Percentiles rank a stretch among this genome's conserved stretches.
phyloP scores from a whole-genome alignment of 1,284 basidiomycete species.

The Cryptococcus maquisensis region DNA sequence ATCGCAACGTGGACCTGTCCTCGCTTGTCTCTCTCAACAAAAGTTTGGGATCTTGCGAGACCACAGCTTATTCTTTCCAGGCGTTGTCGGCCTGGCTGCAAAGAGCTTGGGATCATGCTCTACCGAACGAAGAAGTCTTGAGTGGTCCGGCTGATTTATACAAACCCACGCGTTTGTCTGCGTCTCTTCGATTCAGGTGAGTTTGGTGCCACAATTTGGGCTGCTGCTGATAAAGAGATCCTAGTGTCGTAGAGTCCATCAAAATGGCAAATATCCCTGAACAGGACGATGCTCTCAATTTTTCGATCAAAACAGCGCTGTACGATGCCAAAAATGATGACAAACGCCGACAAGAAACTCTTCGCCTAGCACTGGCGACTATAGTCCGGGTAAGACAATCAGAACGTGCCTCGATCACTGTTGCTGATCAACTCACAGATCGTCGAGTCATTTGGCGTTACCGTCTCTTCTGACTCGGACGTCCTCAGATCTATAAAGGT shows the following conservation, averaged over 20 bases:
- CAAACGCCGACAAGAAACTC: conserved; percentile 8
- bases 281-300: conserved; percentile 31
- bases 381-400: conserved; percentile 15
- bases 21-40: conserved; percentile 6
- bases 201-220: background rate
- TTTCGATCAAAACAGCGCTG: conserved; percentile 22
- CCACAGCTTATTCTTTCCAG: conserved; percentile 4
- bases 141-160: conserved; percentile 29
- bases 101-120: conserved; percentile 23
- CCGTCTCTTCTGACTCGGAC: background rate
- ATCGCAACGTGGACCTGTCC: conserved; percentile 2
- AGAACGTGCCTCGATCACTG: background rate
- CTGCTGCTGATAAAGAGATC: conserved; percentile 9
- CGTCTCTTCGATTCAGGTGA: conserved; percentile 28
- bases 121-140: background rate
- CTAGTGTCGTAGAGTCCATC: conserved; percentile 16
- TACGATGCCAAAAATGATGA: conserved; percentile 17
- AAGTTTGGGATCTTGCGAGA: background rate
- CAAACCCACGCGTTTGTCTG: conserved; percentile 23
- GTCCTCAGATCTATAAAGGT: background rate
- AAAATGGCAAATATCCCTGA: conserved; percentile 30
- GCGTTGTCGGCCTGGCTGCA: conserved; percentile 25
- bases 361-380: conserved; percentile 10
- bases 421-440: conserved; percentile 8
- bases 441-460: conserved; percentile 20